Conservation (phyloP, 2,329 filamentous ascomycete species). For the Exophiala viscosa region DNA sequence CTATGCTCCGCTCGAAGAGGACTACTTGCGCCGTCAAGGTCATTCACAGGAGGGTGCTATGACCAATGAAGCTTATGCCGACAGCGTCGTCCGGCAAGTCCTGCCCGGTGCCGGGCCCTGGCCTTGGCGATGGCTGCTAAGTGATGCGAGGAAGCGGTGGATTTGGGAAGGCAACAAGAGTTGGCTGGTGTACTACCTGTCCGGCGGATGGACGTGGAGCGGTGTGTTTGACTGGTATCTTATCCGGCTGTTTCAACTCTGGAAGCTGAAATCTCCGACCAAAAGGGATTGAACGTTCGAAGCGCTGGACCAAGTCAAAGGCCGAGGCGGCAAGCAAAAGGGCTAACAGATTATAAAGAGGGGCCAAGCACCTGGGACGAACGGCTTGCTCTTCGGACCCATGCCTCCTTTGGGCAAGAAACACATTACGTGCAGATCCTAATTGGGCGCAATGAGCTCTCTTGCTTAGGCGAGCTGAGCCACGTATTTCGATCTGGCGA, state of each 20-base stretch:
- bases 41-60: slow-evolving; percentile 26
- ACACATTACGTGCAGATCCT: too few species aligned
- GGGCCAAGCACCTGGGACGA: too few species aligned
- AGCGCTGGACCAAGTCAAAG: too few species aligned
- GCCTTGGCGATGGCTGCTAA: slow-evolving; percentile 25
- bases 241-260: slow-evolving; percentile 16
- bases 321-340: too few species aligned
- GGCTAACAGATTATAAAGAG: too few species aligned
- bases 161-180: slow-evolving; percentile 24
- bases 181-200: slow-evolving; percentile 22
- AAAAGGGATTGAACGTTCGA: not conserved
- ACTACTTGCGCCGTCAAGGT: slow-evolving; percentile 20
- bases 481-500: too few species aligned
- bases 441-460: too few species aligned
- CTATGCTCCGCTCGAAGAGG: slow-evolving; percentile 16
- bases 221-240: slow-evolving; percentile 22
- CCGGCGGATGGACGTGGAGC: slow-evolving; percentile 21
- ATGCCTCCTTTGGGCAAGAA: too few species aligned
- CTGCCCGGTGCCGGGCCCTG: slow-evolving; percentile 23
- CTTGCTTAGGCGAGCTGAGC: too few species aligned
- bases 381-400: too few species aligned
- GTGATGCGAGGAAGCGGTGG: slow-evolving; percentile 24
- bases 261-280: slow-evolving; percentile 9
- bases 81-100: slow-evolving; percentile 23
- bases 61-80: slow-evolving; percentile 20